Conservation (phyloP, 2,329 filamentous ascomycete genomes). For the Cyphellophora attinorum region DNA sequence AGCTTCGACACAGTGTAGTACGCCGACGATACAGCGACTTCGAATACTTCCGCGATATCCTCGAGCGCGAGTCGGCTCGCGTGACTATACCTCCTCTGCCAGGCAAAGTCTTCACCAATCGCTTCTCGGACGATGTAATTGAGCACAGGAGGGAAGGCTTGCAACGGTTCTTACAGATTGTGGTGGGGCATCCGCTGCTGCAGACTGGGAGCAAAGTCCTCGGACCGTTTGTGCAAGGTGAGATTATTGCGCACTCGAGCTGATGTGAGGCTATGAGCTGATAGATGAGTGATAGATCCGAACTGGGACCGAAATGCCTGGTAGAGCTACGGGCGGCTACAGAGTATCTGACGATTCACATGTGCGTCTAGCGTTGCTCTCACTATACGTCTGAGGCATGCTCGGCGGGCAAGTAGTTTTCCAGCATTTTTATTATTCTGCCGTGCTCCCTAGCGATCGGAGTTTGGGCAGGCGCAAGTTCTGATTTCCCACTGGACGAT, state of each 20-base stretch:
- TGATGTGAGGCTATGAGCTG: too few species aligned
- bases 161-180: slow-evolving; percentile 94
- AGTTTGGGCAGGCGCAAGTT: too few species aligned
- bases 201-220: slow-evolving; percentile 97
- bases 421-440: too few species aligned
- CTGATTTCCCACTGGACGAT: too few species aligned
- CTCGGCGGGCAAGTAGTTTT: too few species aligned
- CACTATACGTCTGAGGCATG: too few species aligned
- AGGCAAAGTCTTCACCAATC: slow-evolving; percentile 95
- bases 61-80: slow-evolving; percentile 79
- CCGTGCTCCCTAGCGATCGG: too few species aligned
- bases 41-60: slow-evolving; percentile 95
- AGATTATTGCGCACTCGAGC: too few species aligned
- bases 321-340: slow-evolving; percentile 32
- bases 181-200: slow-evolving; percentile 88
- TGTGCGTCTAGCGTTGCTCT: too few species aligned
- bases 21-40: slow-evolving; percentile 95
- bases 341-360: background rate
- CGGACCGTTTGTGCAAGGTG: slow-evolving; percentile 93
- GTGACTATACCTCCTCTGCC: slow-evolving; percentile 94
- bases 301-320: slow-evolving; percentile 84
- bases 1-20: slow-evolving; percentile 78
- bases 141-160: slow-evolving; percentile 84
- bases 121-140: slow-evolving; percentile 97
- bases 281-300: slow-evolving; percentile 27